These are phyloP conservation scores for Ophiostoma sp. DNA, from an alignment of 2,329 filamentous ascomycete genomes.

Conservation along the genomic window DNA sequence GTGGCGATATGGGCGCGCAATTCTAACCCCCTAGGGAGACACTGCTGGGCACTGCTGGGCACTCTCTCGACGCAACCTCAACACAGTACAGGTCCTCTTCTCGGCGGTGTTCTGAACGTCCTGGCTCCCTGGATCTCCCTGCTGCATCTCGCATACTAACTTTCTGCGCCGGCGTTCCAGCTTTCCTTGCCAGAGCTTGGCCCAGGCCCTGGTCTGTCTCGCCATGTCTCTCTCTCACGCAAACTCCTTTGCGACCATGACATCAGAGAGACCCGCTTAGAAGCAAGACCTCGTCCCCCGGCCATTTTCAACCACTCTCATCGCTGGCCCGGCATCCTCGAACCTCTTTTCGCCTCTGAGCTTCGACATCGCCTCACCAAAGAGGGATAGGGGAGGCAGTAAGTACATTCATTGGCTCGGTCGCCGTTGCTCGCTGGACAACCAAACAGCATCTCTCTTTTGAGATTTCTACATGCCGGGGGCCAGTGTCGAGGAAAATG, in stretches of 20 bases:
- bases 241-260: slow-evolving; percentile 1
- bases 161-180: slow-evolving; percentile 8
- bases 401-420: background rate
- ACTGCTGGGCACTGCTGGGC: background rate
- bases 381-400: background rate
- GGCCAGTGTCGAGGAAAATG: background rate
- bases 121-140: background rate
- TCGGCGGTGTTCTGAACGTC: background rate
- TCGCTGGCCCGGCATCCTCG: background rate
- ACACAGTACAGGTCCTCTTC: background rate
- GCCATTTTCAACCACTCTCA: background rate
- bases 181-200: slow-evolving; percentile 9
- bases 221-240: background rate
- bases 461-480: background rate
- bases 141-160: background rate
- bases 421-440: background rate
- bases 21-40: background rate
- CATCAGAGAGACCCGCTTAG: slow-evolving; percentile 19
- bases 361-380: background rate
- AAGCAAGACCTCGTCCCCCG: background rate
- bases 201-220: background rate
- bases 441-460: background rate
- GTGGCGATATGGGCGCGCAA: too few relatives aligned
- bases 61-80: background rate
- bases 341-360: background rate